These are phyloP conservation scores for Pelargonium citronellum DNA, from an alignment of 441 rosid species.

Conservation along the genomic window DNA sequence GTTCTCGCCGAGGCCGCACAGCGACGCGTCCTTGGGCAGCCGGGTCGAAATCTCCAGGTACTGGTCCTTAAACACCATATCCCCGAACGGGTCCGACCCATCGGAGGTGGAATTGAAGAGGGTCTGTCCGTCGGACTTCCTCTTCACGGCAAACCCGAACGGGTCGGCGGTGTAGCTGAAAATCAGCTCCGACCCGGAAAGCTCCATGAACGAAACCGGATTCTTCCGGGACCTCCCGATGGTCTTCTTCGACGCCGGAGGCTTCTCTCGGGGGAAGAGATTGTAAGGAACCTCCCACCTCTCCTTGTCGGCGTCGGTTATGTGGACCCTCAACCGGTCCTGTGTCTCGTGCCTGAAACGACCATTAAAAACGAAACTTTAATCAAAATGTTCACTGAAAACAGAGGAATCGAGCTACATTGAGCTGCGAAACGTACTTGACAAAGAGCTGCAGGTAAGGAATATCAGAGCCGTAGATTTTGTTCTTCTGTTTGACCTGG, in stretches of 20 bases:
- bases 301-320: constrained; percentile 75
- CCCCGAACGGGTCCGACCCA: constrained; percentile 42
- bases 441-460: constrained; percentile 63
- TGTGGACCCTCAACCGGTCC: constrained; percentile 66
- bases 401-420: background rate
- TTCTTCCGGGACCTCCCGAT: constrained; percentile 50
- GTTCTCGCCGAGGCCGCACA: constrained; percentile 91
- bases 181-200: constrained; percentile 53
- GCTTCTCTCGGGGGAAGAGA: constrained; percentile 66
- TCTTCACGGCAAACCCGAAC: constrained; percentile 74
- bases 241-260: constrained; percentile 44
- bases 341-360: constrained; percentile 66
- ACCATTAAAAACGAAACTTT: background rate
- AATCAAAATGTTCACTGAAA: background rate
- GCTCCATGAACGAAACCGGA: constrained; percentile 42
- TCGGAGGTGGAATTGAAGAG: constrained; percentile 70
- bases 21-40: constrained; percentile 67
- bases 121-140: constrained; percentile 66
- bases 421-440: constrained; percentile 44
- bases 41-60: constrained; percentile 85
- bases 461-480: constrained; percentile 74
- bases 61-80: constrained; percentile 88
- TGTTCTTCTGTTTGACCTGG: constrained; percentile 66
- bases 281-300: constrained; percentile 95
- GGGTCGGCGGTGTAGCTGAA: constrained; percentile 73